Evolutionary conservation across 805 yeast species (phyloP).

Genomic region (Saccharomyces paradoxus): DNA sequence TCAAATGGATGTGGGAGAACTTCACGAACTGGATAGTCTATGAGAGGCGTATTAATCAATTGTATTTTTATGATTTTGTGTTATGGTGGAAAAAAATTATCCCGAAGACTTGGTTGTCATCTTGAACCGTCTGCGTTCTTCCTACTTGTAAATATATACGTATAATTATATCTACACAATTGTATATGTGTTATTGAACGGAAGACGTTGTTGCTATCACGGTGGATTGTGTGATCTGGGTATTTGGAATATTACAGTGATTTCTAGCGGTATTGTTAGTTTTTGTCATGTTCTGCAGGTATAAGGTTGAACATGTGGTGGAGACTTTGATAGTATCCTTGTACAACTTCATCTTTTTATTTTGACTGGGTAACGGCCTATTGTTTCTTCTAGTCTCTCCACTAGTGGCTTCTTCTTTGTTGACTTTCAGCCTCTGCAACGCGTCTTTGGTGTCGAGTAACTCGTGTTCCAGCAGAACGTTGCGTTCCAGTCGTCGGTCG

Average conservation of each 20-base stretch:
- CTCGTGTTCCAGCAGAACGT: slow-evolving; percentile 17
- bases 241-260: slow-evolving; percentile 2
- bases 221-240: slow-evolving; percentile 3
- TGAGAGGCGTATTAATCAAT: slow-evolving; percentile 23
- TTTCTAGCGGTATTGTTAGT: not conserved
- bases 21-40: slow-evolving; percentile 21
- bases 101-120: not conserved
- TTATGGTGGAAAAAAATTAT: slow-evolving; percentile 20
- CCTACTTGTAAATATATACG: not conserved
- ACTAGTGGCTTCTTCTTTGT: not conserved
- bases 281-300: slow-evolving; percentile 2
- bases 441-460: slow-evolving; percentile 7
- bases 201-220: slow-evolving; percentile 6
- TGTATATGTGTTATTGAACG: not conserved
- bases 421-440: not conserved
- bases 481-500: slow-evolving; percentile 13
- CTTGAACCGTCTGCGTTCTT: not conserved
- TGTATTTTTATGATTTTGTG: slow-evolving; percentile 23
- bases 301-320: slow-evolving; percentile 6
- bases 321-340: slow-evolving; percentile 5
- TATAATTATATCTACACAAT: not conserved
- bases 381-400: not conserved
- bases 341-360: not conserved
- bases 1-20: slow-evolving; percentile 20
- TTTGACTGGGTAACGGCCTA: not conserved